Conservation (phyloP, 768 basidiomycete species). For the Lactarius pseudohatsudake region DNA sequence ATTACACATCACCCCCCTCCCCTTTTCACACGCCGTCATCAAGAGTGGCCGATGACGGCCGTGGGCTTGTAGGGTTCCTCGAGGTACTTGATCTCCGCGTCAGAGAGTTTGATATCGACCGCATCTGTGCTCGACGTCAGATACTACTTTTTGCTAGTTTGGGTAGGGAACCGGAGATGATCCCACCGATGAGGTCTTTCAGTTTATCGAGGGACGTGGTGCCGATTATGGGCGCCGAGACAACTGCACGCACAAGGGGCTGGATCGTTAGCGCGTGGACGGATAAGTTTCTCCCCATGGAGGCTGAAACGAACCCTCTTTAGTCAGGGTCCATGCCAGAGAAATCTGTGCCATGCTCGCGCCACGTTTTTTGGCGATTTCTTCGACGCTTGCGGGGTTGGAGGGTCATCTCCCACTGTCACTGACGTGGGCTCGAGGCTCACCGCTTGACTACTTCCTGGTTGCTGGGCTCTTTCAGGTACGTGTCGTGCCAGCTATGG, state of each 20-base stretch:
- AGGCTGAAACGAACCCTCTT: constrained; percentile 29
- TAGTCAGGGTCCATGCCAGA: constrained; percentile 37
- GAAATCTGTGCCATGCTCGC: constrained; percentile 42
- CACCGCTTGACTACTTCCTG: constrained; percentile 23
- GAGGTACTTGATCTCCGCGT: constrained; percentile 44
- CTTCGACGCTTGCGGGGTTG: constrained; percentile 32
- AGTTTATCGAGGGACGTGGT: constrained; percentile 37
- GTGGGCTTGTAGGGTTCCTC: constrained; percentile 40
- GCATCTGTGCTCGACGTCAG: constrained; percentile 29
- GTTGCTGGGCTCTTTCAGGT: constrained; percentile 19
- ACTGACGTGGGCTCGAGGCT: neutral
- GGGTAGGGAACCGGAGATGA: neutral
- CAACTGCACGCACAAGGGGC: constrained; percentile 4
- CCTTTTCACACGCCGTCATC: neutral
- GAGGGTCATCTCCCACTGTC: neutral
- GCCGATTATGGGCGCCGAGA: constrained; percentile 42
- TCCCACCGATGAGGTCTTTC: constrained; percentile 35
- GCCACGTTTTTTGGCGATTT: constrained; percentile 39
- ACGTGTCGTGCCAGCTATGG: constrained; percentile 14
- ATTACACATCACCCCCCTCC: no score
- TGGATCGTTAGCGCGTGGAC: neutral
- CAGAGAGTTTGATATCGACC: constrained; percentile 39
- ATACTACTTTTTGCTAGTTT: neutral
- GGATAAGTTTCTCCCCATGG: neutral
- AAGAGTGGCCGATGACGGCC: constrained; percentile 20